Evolutionary conservation across 805 yeast species (phyloP).

Genomic region (Sugiyamaella boreocaroliniensis): DNA sequence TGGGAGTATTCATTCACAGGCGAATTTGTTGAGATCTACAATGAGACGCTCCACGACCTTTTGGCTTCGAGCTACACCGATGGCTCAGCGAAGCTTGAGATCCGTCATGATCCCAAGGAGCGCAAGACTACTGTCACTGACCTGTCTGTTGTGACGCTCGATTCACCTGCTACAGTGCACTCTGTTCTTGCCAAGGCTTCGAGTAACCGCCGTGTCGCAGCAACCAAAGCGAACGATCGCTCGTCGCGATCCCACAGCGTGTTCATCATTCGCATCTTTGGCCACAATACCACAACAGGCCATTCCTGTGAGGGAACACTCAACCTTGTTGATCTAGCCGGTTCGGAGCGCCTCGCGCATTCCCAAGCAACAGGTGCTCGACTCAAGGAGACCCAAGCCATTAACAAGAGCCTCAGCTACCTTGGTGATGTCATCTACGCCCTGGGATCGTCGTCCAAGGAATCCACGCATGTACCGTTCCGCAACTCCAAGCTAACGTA

Average conservation of each 20-base stretch:
- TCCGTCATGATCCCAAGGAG: slow-evolving; percentile 55
- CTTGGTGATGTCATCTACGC: slow-evolving; percentile 85
- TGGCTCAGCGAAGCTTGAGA: slow-evolving; percentile 47
- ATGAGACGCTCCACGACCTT: slow-evolving; percentile 71
- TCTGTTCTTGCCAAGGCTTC: slow-evolving; percentile 48
- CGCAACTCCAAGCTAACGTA: slow-evolving; percentile 74
- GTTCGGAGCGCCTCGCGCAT: slow-evolving; percentile 74
- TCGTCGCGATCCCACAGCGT: slow-evolving; percentile 92
- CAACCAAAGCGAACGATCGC: slow-evolving; percentile 71
- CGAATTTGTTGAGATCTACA: slow-evolving; percentile 83
- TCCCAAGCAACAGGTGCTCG: slow-evolving; percentile 78
- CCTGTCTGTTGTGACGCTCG: slow-evolving; percentile 44
- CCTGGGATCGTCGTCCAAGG: slow-evolving; percentile 37
- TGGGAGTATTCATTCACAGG: slow-evolving; percentile 62
- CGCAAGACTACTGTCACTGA: slow-evolving; percentile 58
- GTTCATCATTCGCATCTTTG: slow-evolving; percentile 56
- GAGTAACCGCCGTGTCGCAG: slow-evolving; percentile 64
- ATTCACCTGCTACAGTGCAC: slow-evolving; percentile 43
- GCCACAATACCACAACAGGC: slow-evolving; percentile 45
- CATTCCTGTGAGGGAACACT: slow-evolving; percentile 51
- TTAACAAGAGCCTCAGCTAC: slow-evolving; percentile 80
- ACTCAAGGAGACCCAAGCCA: slow-evolving; percentile 78
- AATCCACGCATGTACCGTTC: slow-evolving; percentile 52
- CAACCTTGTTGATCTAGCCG: slow-evolving; percentile 87
- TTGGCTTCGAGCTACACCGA: slow-evolving; percentile 31